Conservation (phyloP, 805 yeast genomes). For the Candida pseudoglaebosa region DNA sequence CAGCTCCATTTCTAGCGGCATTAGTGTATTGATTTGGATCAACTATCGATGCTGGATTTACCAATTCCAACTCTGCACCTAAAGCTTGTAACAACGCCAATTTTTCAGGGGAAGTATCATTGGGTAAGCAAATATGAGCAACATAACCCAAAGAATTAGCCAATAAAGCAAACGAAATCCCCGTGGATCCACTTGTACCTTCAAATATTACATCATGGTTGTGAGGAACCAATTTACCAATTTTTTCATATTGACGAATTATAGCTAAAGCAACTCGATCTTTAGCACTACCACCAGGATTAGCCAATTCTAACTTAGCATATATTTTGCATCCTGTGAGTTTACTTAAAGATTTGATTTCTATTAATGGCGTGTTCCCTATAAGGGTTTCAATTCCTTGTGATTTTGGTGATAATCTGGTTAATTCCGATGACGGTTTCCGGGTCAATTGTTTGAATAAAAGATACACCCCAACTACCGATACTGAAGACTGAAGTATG, state of each 20-base stretch:
- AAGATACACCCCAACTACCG: conserved; percentile 8
- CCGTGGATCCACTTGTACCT: conserved; percentile 97
- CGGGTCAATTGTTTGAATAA: conserved; percentile 8
- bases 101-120: conserved; percentile 87
- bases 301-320: conserved; percentile 80
- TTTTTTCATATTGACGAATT: conserved; percentile 60
- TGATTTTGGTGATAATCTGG: conserved; percentile 24
- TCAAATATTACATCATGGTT: conserved; percentile 77
- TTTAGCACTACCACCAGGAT: conserved; percentile 95
- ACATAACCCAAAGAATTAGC: conserved; percentile 84
- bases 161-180: conserved; percentile 88
- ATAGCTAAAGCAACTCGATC: conserved; percentile 91
- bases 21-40: conserved; percentile 93
- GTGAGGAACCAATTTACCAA: conserved; percentile 54
- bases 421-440: conserved; percentile 7
- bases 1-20: conserved; percentile 69
- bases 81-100: conserved; percentile 62
- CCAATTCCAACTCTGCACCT: conserved; percentile 82
- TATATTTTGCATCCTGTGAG: conserved; percentile 77
- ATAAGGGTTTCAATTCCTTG: conserved; percentile 74
- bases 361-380: conserved; percentile 86
- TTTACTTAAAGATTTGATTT: conserved; percentile 63
- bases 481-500: conserved; percentile 10
- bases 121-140: conserved; percentile 92
- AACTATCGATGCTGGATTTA: conserved; percentile 91